phyloP scores from a whole-genome alignment of 2,329 filamentous ascomycete genomes.

The Phaeosphaeria sp. region DNA sequence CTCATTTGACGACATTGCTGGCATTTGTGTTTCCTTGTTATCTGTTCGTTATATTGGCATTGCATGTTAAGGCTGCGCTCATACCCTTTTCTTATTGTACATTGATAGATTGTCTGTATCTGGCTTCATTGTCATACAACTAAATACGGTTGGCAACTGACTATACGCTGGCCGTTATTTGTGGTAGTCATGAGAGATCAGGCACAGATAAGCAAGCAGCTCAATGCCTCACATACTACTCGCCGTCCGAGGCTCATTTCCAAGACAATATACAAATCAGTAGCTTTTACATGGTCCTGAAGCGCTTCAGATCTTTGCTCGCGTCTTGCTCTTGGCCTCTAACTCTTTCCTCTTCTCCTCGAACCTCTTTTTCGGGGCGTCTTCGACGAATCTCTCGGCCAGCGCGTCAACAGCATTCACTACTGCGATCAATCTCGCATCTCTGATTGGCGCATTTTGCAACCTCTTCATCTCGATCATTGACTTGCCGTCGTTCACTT shows the following conservation, averaged over 20 bases:
- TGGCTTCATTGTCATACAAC: slow-evolving; percentile 1
- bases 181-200: neutral
- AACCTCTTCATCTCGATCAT: slow-evolving; percentile 61
- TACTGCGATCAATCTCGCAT: slow-evolving; percentile 55
- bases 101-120: slow-evolving; percentile 20
- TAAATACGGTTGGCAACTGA: neutral
- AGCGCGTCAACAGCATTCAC: slow-evolving; percentile 57
- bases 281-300: neutral
- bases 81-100: slow-evolving; percentile 33
- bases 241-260: neutral
- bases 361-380: slow-evolving; percentile 55
- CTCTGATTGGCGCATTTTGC: slow-evolving; percentile 55
- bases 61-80: slow-evolving; percentile 26
- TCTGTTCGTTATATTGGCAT: slow-evolving; percentile 8
- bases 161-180: slow-evolving; percentile 1
- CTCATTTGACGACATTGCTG: slow-evolving; percentile 10
- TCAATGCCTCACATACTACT: neutral
- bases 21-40: slow-evolving; percentile 11
- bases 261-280: neutral
- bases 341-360: slow-evolving; percentile 47
- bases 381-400: slow-evolving; percentile 57
- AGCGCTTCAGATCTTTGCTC: slow-evolving; percentile 33
- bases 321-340: slow-evolving; percentile 42
- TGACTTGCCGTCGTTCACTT: slow-evolving; percentile 57
- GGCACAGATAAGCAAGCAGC: neutral